A percentile compares a stretch with the other conserved stretches of the same genome.
phyloP scores from a whole-genome alignment of 2,329 filamentous ascomycete genomes.

The Stemphylium vesicarium region DNA sequence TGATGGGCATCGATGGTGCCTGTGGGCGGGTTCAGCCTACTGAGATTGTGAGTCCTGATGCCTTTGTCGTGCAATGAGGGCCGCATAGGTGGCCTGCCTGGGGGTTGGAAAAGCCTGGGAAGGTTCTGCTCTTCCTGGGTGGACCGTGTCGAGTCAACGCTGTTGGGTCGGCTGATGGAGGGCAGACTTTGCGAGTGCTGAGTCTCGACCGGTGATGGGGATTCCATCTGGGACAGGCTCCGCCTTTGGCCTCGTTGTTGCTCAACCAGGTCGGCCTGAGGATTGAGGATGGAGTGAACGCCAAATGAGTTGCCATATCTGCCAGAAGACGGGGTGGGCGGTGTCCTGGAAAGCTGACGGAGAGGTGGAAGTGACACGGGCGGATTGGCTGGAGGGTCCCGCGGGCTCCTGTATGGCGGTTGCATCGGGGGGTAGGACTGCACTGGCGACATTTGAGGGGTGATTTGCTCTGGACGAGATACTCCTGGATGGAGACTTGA shows the following conservation, averaged over 20 bases:
- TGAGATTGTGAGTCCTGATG: slow-evolving; percentile 59
- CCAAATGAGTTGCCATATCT: slow-evolving; percentile 48
- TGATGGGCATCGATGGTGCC: slow-evolving; percentile 58
- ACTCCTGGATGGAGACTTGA: slow-evolving; percentile 32
- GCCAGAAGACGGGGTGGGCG: slow-evolving; percentile 41
- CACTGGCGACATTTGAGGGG: slow-evolving; percentile 39
- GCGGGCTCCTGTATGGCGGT: slow-evolving; percentile 30
- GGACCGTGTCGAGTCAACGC: slow-evolving; percentile 43
- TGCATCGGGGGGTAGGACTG: slow-evolving; percentile 36
- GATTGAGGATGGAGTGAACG: slow-evolving; percentile 56
- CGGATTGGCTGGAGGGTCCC: slow-evolving; percentile 22
- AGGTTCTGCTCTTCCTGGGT: slow-evolving; percentile 31
- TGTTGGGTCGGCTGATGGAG: slow-evolving; percentile 45
- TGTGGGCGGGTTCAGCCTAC: slow-evolving; percentile 51
- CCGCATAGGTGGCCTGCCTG: slow-evolving; percentile 45
- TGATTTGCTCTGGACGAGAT: slow-evolving; percentile 33
- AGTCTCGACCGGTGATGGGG: slow-evolving; percentile 47
- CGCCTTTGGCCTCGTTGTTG: slow-evolving; percentile 45
- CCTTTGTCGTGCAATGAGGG: slow-evolving; percentile 65
- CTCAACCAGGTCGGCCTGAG: slow-evolving; percentile 45
- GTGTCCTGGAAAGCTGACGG: slow-evolving; percentile 44
- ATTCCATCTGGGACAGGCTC: slow-evolving; percentile 54
- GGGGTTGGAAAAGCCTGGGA: slow-evolving; percentile 35
- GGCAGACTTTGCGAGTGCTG: slow-evolving; percentile 43
- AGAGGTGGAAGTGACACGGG: slow-evolving; percentile 43